Percentiles rank a stretch among this genome's conserved stretches.
These are phyloP conservation scores for Chaetomium cochliodes DNA, from an alignment of 495 filamentous ascomycete genomes.

Conservation along the genomic window DNA sequence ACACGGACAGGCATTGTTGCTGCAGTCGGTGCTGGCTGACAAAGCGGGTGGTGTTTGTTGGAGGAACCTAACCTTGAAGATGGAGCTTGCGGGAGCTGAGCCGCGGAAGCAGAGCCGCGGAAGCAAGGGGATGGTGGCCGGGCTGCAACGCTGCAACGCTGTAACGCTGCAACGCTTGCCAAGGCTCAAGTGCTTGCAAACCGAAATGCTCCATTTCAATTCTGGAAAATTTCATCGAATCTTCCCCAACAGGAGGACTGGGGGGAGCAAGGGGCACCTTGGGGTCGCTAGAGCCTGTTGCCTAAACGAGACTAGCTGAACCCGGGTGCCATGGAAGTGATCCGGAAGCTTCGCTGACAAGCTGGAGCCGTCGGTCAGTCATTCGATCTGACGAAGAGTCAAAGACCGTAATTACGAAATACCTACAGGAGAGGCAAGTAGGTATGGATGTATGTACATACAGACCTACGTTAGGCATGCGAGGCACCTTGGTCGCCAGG, in stretches of 20 bases:
- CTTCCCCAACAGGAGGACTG: not conserved
- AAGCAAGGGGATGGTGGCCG: not conserved
- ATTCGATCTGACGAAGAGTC: too few species aligned
- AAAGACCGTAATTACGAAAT: too few species aligned
- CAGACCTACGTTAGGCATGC: too few species aligned
- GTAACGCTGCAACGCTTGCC: not conserved
- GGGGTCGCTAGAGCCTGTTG: not conserved
- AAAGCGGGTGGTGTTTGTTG: not conserved
- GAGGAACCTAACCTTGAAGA: not conserved
- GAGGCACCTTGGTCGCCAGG: too few species aligned
- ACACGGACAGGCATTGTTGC: too few species aligned
- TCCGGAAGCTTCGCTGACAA: not conserved
- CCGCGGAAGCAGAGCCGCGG: too few species aligned
- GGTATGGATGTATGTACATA: too few species aligned
- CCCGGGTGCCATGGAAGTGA: not conserved
- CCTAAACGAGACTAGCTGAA: not conserved
- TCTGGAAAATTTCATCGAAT: constrained; percentile 5
- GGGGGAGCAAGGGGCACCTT: not conserved
- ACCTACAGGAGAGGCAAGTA: too few species aligned
- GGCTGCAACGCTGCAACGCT: not conserved
- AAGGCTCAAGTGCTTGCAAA: not conserved
- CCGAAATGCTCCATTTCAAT: not conserved
- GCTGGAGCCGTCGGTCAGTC: too few species aligned
- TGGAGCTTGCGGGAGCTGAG: not conserved
- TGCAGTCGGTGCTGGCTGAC: not conserved